Evolutionary conservation across 2,329 filamentous ascomycete species (phyloP).

Genomic region (Diaporthe vexans): DNA sequence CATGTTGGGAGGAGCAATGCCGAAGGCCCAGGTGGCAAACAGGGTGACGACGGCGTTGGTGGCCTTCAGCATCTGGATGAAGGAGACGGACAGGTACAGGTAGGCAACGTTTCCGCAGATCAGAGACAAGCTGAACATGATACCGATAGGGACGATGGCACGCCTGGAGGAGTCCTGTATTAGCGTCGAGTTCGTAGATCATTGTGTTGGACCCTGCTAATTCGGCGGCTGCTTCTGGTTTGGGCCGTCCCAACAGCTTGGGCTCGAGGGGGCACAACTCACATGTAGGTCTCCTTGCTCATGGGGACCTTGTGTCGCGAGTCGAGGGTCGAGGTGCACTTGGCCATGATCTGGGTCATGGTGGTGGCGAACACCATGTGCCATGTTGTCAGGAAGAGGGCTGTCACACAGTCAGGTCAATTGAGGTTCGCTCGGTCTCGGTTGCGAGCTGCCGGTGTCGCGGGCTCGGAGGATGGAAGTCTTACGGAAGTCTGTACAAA

Average conservation of each 20-base stretch:
- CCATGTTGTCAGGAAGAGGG: conserved; percentile 90
- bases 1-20: conserved; percentile 82
- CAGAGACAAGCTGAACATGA: conserved; percentile 92
- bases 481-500: conserved; percentile 47
- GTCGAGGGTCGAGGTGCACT: conserved; percentile 87
- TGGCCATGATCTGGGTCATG: conserved; percentile 90
- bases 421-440: conserved; percentile 52
- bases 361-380: conserved; percentile 90
- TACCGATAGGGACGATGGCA: conserved; percentile 89
- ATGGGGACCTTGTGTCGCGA: conserved; percentile 94
- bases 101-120: conserved; percentile 95
- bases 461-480: conserved; percentile 2
- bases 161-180: conserved; percentile 62
- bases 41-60: conserved; percentile 92
- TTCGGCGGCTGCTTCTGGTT: too few relatives aligned
- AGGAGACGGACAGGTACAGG: conserved; percentile 89
- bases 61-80: conserved; percentile 98
- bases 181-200: background rate
- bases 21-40: conserved; percentile 85
- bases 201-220: too few relatives aligned
- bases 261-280: conserved; percentile 21
- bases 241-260: conserved; percentile 60
- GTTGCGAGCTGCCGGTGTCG: background rate
- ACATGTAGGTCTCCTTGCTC: conserved; percentile 67
- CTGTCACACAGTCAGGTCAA: conserved; percentile 62